phyloP scores from a whole-genome alignment of 768 basidiomycete species.

The Tylopilus sp. region DNA sequence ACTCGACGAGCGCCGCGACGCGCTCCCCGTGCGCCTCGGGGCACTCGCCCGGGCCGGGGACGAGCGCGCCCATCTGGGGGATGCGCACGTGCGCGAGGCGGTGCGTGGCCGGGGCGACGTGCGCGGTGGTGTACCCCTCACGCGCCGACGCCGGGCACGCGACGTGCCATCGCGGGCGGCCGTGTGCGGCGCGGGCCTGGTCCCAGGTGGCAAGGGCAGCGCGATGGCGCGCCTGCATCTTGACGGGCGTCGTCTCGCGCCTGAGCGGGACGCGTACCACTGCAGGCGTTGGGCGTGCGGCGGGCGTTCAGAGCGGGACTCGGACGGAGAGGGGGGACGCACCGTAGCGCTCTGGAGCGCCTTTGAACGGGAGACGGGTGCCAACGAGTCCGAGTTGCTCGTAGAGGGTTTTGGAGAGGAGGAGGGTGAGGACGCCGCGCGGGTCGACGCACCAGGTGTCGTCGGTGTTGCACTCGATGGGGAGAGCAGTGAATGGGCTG shows the following conservation, averaged over 20 bases:
- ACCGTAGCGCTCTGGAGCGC: conserved; percentile 47
- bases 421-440: conserved; percentile 56
- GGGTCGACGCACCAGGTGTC: conserved; percentile 72
- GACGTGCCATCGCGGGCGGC: conserved; percentile 43
- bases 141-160: conserved; percentile 19
- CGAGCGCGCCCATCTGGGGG: conserved; percentile 34
- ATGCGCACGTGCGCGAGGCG: conserved; percentile 36
- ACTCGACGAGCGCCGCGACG: conserved; percentile 55
- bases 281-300: conserved; percentile 18
- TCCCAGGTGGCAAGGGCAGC: conserved; percentile 52
- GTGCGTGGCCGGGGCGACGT: conserved; percentile 23
- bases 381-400: conserved; percentile 61
- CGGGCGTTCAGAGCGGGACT: not conserved
- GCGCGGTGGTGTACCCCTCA: not conserved
- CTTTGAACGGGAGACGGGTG: conserved; percentile 49
- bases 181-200: conserved; percentile 32
- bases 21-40: conserved; percentile 49
- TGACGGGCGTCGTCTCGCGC: conserved; percentile 35
- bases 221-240: conserved; percentile 36
- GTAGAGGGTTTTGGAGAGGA: conserved; percentile 54
- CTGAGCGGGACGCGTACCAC: conserved; percentile 48
- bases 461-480: conserved; percentile 32
- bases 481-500: conserved; percentile 39
- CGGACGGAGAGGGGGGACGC: conserved; percentile 13
- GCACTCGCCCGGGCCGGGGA: conserved; percentile 28